Conservation (phyloP, 176 grass and related monocot species). For the Triticum urartu region DNA sequence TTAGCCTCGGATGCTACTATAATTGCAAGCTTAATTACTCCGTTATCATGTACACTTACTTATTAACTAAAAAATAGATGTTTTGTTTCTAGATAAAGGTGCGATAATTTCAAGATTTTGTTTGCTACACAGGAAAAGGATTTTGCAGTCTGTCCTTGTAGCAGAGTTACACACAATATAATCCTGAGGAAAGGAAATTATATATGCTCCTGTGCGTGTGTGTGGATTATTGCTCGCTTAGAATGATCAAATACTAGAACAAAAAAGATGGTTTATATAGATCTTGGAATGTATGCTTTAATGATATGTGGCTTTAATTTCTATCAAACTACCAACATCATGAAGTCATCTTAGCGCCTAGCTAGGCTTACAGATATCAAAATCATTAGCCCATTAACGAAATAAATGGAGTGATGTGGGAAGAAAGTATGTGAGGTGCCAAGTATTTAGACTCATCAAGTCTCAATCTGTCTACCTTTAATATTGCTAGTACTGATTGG, state of each 20-base stretch:
- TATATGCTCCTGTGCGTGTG: not conserved
- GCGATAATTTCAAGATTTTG: not conserved
- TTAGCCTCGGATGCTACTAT: not conserved
- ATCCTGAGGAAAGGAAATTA: not conserved
- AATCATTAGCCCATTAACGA: conserved; percentile 26
- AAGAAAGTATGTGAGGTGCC: not conserved
- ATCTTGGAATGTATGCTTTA: conserved; percentile 24
- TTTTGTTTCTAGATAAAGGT: conserved; percentile 1
- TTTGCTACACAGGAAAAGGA: not conserved
- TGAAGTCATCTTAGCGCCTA: conserved; percentile 6
- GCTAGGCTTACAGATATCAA: conserved; percentile 16
- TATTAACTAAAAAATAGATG: not conserved
- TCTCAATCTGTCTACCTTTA: conserved; percentile 19
- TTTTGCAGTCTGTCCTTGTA: not conserved
- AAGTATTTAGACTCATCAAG: conserved; percentile 17
- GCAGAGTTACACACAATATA: not conserved
- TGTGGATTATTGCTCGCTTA: conserved; percentile 1
- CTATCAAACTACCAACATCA: not conserved
- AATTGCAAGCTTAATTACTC: not conserved
- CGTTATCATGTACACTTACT: not conserved
- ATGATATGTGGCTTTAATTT: not conserved
- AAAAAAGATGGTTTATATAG: not conserved
- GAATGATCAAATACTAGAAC: not conserved
- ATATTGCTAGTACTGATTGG: not conserved
- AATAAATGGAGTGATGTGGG: not conserved